These are phyloP conservation scores for Senecio squalidus DNA, from an alignment of 140 eudicot genomes.

Conservation along the genomic window DNA sequence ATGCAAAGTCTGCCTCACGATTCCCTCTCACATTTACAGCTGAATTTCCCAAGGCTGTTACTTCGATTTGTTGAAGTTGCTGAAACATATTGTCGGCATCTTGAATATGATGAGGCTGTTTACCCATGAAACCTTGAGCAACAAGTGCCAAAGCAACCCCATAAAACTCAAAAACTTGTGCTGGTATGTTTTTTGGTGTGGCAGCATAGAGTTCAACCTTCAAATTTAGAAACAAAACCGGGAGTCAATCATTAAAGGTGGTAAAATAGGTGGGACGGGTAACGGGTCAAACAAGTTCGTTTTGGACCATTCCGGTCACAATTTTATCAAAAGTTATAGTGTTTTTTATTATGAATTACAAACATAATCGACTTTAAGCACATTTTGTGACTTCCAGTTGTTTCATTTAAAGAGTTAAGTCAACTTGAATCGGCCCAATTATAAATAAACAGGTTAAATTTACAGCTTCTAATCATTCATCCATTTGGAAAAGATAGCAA, in stretches of 20 bases:
- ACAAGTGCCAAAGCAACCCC: constrained; percentile 95
- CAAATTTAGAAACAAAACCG: constrained; percentile 3
- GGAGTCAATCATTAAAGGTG: background rate
- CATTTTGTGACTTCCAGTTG: too few relatives aligned
- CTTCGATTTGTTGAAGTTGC: constrained; percentile 88
- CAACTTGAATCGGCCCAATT: background rate
- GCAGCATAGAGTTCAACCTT: constrained; percentile 86
- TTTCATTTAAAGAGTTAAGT: too few relatives aligned
- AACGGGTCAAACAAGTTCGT: background rate
- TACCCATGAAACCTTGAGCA: constrained; percentile 77
- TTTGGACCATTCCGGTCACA: too few relatives aligned
- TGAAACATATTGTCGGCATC: constrained; percentile 88
- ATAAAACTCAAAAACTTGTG: constrained; percentile 84
- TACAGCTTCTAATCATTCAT: too few relatives aligned
- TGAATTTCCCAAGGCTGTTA: constrained; percentile 47
- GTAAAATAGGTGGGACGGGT: constrained; percentile 1
- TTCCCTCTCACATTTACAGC: constrained; percentile 37
- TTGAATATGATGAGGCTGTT: constrained; percentile 77
- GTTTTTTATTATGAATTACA: too few relatives aligned
- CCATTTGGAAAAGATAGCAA: background rate
- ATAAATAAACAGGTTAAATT: background rate
- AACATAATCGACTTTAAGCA: too few relatives aligned
- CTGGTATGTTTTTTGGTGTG: constrained; percentile 88
- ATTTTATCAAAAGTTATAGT: too few relatives aligned
- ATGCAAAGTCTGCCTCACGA: constrained; percentile 74